These are phyloP conservation scores for rapeseed (Brassica napus) DNA, from an alignment of 345 rosid genomes.

Conservation along the genomic window DNA sequence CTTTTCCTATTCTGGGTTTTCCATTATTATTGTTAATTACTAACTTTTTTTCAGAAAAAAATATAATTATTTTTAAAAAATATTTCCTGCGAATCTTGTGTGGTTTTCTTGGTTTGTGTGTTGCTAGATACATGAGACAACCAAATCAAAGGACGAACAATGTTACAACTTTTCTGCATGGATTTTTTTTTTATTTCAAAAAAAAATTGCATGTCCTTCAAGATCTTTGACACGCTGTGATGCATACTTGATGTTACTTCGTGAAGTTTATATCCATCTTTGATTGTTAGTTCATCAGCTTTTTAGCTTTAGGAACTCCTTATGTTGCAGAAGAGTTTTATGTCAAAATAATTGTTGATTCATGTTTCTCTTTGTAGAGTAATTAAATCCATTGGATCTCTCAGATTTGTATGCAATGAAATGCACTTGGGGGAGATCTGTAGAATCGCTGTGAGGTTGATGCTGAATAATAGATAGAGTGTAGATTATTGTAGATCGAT, in stretches of 20 bases:
- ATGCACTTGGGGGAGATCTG: constrained; percentile 19
- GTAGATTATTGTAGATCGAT: not conserved
- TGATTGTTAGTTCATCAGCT: constrained; percentile 3
- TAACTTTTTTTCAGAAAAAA: not conserved
- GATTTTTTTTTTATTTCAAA: constrained; percentile 1
- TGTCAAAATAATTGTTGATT: not conserved
- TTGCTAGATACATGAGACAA: constrained; percentile 8
- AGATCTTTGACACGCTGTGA: constrained; percentile 29
- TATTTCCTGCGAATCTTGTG: constrained; percentile 15
- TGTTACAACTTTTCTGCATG: constrained; percentile 21
- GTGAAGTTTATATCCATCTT: constrained; percentile 16
- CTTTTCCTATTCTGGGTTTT: constrained; percentile 6
- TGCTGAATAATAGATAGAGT: not conserved
- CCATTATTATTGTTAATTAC: not conserved
- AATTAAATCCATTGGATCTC: constrained; percentile 16
- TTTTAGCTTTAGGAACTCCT: constrained; percentile 2
- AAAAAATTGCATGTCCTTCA: constrained; percentile 20
- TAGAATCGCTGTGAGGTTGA: not conserved
- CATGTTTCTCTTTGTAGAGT: not conserved
- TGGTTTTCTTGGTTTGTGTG: constrained; percentile 6
- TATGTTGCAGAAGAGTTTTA: not conserved
- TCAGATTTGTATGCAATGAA: constrained; percentile 24
- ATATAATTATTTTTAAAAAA: not conserved
- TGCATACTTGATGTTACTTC: not conserved
- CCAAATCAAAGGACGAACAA: not conserved